Evolutionary conservation across 768 basidiomycete genomes (phyloP).

Genomic region (Suillus sp.): DNA sequence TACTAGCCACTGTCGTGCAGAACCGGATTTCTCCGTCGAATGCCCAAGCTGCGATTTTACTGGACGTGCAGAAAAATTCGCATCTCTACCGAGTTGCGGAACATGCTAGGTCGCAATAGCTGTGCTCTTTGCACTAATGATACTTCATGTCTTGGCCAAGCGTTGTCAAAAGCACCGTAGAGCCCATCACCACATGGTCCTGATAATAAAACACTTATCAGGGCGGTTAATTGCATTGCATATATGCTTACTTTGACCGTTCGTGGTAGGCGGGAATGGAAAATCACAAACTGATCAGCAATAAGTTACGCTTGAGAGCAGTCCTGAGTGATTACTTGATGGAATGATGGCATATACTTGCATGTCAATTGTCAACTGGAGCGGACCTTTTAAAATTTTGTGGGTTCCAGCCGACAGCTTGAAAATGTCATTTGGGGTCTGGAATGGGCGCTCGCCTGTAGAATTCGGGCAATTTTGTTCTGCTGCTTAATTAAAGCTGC

Average conservation of each 20-base stretch:
- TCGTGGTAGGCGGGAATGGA: background rate
- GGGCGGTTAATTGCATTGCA: background rate
- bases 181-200: background rate
- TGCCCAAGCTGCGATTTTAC: background rate
- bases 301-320: background rate
- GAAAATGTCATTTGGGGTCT: background rate
- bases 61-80: background rate
- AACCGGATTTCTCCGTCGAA: background rate
- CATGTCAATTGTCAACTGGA: background rate
- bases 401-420: background rate
- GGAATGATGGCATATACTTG: background rate
- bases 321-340: background rate
- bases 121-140: background rate
- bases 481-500: background rate
- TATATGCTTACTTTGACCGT: conserved; percentile 3
- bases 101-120: background rate
- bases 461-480: background rate
- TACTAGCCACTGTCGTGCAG: background rate
- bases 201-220: background rate
- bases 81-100: background rate
- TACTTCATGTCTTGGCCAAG: conserved; percentile 4
- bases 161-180: background rate
- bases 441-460: background rate
- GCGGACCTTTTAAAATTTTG: background rate
- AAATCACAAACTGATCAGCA: background rate